Percentiles rank a stretch among this genome's conserved stretches.
Evolutionary conservation across 2,329 filamentous ascomycete genomes (phyloP).

Genomic region (Huntiella decipiens): DNA sequence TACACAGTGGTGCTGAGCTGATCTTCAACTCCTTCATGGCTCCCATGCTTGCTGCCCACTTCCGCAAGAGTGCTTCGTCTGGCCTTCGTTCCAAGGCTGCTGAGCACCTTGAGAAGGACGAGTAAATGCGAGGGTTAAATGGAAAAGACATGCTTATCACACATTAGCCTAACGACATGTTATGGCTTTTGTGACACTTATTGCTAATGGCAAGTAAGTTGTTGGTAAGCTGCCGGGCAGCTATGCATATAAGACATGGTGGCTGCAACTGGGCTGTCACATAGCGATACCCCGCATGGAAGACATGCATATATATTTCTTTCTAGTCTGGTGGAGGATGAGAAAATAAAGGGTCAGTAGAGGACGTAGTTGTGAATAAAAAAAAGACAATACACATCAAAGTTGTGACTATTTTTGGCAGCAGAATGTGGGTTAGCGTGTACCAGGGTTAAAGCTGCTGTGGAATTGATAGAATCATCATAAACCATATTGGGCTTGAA

Average conservation of each 20-base stretch:
- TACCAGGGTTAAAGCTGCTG: no score
- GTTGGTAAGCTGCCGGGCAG: not conserved
- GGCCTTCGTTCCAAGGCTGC: constrained; percentile 69
- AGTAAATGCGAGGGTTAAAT: constrained; percentile 26
- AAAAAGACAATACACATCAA: no score
- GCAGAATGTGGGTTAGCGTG: no score
- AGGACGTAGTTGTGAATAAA: no score
- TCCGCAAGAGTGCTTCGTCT: constrained; percentile 54
- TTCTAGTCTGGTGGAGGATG: no score
- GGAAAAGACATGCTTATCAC: not conserved
- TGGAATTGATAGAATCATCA: no score
- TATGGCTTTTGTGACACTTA: not conserved
- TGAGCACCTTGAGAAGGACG: constrained; percentile 53
- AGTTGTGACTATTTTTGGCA: no score
- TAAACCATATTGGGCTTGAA: no score
- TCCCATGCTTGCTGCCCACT: constrained; percentile 86
- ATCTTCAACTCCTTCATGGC: constrained; percentile 93
- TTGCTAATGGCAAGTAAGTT: not conserved
- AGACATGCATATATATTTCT: no score
- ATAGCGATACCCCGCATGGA: no score
- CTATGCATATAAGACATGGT: not conserved
- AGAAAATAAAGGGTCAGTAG: no score
- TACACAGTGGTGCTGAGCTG: constrained; percentile 68
- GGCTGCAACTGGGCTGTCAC: no score
- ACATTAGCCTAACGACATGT: not conserved